phyloP scores from a whole-genome alignment of 306 rosid species.

The Trichosanthes truncata region DNA sequence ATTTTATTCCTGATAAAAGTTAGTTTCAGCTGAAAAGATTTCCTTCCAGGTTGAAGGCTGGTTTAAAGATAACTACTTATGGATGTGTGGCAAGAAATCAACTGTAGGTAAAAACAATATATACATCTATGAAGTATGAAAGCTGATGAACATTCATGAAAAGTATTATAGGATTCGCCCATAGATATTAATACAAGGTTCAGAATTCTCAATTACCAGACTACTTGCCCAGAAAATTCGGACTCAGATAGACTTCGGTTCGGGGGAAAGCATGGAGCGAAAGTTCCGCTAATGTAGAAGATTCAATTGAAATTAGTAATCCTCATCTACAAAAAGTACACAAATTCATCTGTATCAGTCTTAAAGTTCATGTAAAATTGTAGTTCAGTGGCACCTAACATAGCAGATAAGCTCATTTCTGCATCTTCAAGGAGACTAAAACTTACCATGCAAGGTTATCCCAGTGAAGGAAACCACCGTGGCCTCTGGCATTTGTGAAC shows the following conservation, averaged over 20 bases:
- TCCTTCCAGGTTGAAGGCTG: neutral
- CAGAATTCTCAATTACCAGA: neutral
- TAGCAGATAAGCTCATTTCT: neutral
- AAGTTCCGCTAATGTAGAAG: neutral
- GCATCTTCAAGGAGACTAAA: neutral
- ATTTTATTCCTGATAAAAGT: neutral
- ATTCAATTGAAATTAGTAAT: neutral
- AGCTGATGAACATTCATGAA: neutral
- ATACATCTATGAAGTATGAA: neutral
- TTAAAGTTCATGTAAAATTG: neutral
- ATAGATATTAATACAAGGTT: neutral
- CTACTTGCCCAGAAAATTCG: neutral
- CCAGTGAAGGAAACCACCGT: conserved; percentile 93
- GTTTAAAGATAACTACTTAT: no score
- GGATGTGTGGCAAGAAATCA: neutral
- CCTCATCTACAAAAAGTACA: neutral
- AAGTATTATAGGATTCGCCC: neutral
- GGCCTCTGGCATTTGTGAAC: conserved; percentile 71
- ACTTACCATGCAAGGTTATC: conserved; percentile 54
- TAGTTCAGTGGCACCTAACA: neutral
- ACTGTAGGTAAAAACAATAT: neutral
- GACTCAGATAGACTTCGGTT: neutral
- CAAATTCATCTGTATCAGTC: neutral
- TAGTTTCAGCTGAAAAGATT: no score
- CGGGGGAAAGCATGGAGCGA: neutral